Evolutionary conservation across 495 filamentous ascomycete genomes (phyloP).

Genomic region (Neurospora sp.): DNA sequence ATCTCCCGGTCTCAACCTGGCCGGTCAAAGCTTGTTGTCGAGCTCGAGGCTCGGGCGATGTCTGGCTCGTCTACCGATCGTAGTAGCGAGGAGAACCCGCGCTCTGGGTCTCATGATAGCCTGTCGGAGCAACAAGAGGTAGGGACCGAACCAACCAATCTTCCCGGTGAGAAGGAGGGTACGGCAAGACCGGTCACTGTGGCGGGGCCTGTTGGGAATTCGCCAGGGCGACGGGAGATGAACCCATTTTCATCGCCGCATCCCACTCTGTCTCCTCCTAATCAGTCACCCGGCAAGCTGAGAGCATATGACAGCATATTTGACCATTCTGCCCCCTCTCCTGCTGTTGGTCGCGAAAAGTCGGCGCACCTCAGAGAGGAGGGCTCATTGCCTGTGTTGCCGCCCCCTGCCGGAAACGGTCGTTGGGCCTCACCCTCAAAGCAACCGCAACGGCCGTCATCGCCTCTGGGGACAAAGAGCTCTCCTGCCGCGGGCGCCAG

Average conservation of each 20-base stretch:
- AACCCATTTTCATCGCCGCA: conserved; percentile 37
- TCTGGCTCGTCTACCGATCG: background rate
- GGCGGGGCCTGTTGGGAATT: background rate
- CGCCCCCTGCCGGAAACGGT: conserved; percentile 18
- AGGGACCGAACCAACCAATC: background rate
- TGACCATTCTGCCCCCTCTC: conserved; percentile 17
- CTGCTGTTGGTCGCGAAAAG: conserved; percentile 1
- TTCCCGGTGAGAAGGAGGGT: background rate
- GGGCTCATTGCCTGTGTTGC: conserved; percentile 5
- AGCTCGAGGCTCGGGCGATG: conserved; percentile 11
- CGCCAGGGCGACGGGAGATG: conserved; percentile 4
- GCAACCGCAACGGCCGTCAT: conserved; percentile 16
- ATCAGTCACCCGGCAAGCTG: conserved; percentile 28
- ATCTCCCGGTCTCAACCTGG: background rate
- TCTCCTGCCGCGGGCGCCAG: conserved; percentile 4
- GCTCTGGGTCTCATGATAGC: background rate
- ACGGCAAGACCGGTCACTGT: background rate
- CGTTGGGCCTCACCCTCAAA: conserved; percentile 21
- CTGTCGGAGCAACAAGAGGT: conserved; percentile 6
- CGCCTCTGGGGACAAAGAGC: conserved; percentile 25
- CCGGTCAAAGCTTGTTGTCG: conserved; percentile 6
- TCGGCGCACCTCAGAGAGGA: conserved; percentile 4
- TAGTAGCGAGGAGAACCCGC: background rate
- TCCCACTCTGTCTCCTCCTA: conserved; percentile 31
- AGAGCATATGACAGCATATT: conserved; percentile 32